Evolutionary conservation across 2,329 filamentous ascomycete genomes (phyloP), one percentile per base, ranked within the genome.

Genomic region (Penicillium sp.): DNA sequence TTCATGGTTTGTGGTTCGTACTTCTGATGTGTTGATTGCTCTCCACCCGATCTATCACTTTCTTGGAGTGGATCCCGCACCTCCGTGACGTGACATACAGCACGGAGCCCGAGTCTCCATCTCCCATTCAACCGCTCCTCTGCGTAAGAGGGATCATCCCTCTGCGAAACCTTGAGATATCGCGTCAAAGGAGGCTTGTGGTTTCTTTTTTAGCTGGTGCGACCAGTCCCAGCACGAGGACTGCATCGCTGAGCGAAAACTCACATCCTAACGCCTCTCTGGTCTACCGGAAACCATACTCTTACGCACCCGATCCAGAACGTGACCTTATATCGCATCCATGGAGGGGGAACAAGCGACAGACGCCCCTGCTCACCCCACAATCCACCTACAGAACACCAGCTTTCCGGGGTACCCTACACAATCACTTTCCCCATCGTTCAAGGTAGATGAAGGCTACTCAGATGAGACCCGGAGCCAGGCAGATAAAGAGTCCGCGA

Each of bases 401-500:
- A 67, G 63, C 51, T 68, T 70, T 49, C 50, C 71, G 47, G 66
- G 65, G 16, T 70, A 71, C 61, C 54, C 69, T 31, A 55, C 66
- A 49, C 63, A 70, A 33, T 68, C 72, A 33, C 60, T 72, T 37
- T 67, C 71, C n/a, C 64, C 70, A 19, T 67, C 84, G 31, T 81
- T 84, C 63, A 80, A 87, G 72, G 83, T 92, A 57, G 91, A 96
- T 77, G 92, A 96, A 77, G 92, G 92, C 68, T 96, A 95, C 73
- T 93, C 91, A 6, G 91, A 95, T 72, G 90, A 93, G 49, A 84
- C 82, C 3, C 75, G 79, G 59, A 85, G 75, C 57, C 76, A 76
- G 60, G 65, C 72, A 50, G 77, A 78, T 49, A 74, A 74, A 62
- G 76, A 76, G 33, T 65, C 71, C 4, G 49, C 58, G 43, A 62